Conservation (phyloP, 495 filamentous ascomycete genomes). For the Podospora fimiseda region DNA sequence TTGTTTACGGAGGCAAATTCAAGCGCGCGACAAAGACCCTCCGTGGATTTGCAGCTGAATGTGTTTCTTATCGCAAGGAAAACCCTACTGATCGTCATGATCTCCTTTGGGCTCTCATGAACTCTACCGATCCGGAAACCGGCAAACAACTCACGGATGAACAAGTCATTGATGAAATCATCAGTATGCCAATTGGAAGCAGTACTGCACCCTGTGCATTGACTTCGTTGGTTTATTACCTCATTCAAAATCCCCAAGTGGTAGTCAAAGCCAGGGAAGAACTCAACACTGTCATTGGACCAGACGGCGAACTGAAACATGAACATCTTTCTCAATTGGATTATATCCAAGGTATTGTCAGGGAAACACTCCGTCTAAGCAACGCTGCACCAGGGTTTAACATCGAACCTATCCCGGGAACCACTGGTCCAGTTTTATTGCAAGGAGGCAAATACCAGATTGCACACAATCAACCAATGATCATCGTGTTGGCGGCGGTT, state of each 20-base stretch:
- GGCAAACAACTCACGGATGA: constrained; percentile 52
- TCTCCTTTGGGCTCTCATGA: constrained; percentile 60
- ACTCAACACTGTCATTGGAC: constrained; percentile 56
- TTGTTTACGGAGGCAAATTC: constrained; percentile 50
- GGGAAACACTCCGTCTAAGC: constrained; percentile 59
- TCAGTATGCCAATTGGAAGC: constrained; percentile 48
- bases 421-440: constrained; percentile 35
- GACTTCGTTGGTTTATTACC: constrained; percentile 49
- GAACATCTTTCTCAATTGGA: constrained; percentile 54
- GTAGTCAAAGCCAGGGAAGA: constrained; percentile 59
- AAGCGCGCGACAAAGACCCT: constrained; percentile 48
- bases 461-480: constrained; percentile 52
- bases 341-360: constrained; percentile 58
- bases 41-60: constrained; percentile 47
- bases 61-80: constrained; percentile 51
- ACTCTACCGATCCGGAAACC: constrained; percentile 59
- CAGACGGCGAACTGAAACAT: constrained; percentile 39
- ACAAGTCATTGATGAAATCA: constrained; percentile 62
- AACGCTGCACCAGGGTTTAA: constrained; percentile 64
- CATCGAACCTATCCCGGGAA: constrained; percentile 49
- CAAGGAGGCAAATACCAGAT: constrained; percentile 63
- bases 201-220: constrained; percentile 45
- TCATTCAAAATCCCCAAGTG: constrained; percentile 55
- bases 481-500: constrained; percentile 52
- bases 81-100: constrained; percentile 58